phyloP scores from a whole-genome alignment of 1,139 yeast species.

The Saccharomycopsis crataegensis region DNA sequence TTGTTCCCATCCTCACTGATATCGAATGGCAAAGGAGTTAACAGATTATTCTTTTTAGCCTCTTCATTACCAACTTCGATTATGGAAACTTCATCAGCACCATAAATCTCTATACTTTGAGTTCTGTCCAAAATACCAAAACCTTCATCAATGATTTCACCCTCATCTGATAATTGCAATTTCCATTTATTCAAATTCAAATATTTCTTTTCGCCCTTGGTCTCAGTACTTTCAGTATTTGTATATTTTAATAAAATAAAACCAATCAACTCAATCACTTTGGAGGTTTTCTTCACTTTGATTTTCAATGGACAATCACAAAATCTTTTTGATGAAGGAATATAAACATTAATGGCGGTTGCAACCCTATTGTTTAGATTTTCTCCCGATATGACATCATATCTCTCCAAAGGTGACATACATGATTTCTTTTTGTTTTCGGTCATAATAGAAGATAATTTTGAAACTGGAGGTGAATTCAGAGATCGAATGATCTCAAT shows the following conservation, averaged over 20 bases:
- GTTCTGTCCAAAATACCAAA: conserved; percentile 63
- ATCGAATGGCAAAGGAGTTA: conserved; percentile 51
- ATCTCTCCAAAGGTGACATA: conserved; percentile 44
- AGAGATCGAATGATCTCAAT: neutral
- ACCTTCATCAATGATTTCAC: conserved; percentile 66
- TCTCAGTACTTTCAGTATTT: conserved; percentile 21
- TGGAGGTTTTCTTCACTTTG: conserved; percentile 38
- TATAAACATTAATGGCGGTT: conserved; percentile 29
- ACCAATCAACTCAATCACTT: conserved; percentile 60
- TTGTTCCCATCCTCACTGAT: conserved; percentile 20
- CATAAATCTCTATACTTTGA: conserved; percentile 47
- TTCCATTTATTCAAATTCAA: conserved; percentile 58
- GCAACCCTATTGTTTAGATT: conserved; percentile 29
- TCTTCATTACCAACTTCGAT: conserved; percentile 37
- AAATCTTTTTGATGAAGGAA: conserved; percentile 28
- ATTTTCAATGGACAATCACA: conserved; percentile 27
- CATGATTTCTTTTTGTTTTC: conserved; percentile 26
- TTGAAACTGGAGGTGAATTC: conserved; percentile 21
- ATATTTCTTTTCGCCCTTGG: conserved; percentile 19
- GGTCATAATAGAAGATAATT: conserved; percentile 28
- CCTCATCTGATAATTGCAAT: conserved; percentile 68
- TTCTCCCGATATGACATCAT: conserved; percentile 41
- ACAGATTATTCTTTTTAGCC: conserved; percentile 31
- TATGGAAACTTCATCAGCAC: conserved; percentile 61
- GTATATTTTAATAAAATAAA: conserved; percentile 38